Evolutionary conservation across 352 stramenopile genomes (phyloP), one percentile per base, ranked within the genome.

Genomic region (Phytophthora agathidicida): DNA sequence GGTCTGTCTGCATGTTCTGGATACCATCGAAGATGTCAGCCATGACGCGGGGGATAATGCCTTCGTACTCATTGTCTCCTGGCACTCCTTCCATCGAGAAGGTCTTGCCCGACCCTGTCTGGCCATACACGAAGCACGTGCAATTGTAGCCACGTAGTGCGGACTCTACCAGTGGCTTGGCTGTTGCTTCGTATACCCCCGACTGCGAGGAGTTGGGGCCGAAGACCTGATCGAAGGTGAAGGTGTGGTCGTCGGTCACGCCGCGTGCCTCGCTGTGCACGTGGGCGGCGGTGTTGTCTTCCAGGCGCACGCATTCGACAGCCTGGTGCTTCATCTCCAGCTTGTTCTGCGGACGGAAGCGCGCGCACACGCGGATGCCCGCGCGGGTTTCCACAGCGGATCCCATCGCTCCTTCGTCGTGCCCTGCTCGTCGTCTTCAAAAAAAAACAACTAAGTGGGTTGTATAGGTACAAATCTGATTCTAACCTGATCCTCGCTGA

Each of bases 101-200:
- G 8, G 93, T 98, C 71, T 98, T 98, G 38, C 93, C 93, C 14
- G 86, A 88, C 19, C 88, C 89, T 1, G 92, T 98, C 60, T 96
- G 87, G 2, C 93, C 93, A 53, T 98, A 98, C 45, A 91, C 91
- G 61, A 98, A 97, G 54, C 95, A 88, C 52, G 89, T 98, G 35
- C 82, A 91, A 54, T 96, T 98, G 64, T 94, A 97, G 10, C 91
- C 91, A 20, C 73, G 71, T 24, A 92, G 63, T 17, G 77, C 73
- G 2, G 73, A 76, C 44, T 81, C 52, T 22, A 91, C 80, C 23
- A 89, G 65, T 22, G 82, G 82, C 51, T 83, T 77, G 36, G 82
- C 82, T 1, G 80, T 89, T 20, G 73, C 74, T 2, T 71, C 62
- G 65, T 92, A 92, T 57, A 92, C 80, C 3, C 88, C 68, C n/a